phyloP scores from a whole-genome alignment of 768 basidiomycete genomes.

The Boletus bicolor region DNA sequence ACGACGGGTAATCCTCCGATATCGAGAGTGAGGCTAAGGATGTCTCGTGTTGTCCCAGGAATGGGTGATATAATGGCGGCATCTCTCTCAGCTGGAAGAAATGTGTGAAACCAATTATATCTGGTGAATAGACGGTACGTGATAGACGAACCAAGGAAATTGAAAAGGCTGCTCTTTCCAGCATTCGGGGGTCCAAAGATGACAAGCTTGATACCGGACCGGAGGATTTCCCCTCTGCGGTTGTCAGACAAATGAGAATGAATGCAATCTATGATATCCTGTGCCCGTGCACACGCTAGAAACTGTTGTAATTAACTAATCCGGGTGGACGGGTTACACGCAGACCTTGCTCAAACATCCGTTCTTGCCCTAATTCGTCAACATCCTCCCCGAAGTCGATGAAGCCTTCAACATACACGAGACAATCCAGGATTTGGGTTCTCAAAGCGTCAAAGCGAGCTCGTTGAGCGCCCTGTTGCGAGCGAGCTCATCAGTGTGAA shows the following conservation, averaged over 20 bases:
- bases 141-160: slow-evolving; percentile 63
- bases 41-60: slow-evolving; percentile 87
- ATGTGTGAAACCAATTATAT: background rate
- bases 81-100: slow-evolving; percentile 68
- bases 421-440: slow-evolving; percentile 61
- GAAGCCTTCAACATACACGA: slow-evolving; percentile 80
- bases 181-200: slow-evolving; percentile 94
- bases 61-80: slow-evolving; percentile 87
- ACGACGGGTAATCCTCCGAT: slow-evolving; percentile 83
- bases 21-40: slow-evolving; percentile 81
- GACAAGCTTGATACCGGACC: slow-evolving; percentile 76
- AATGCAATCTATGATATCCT: slow-evolving; percentile 49
- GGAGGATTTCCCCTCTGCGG: slow-evolving; percentile 77
- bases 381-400: slow-evolving; percentile 90
- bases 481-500: background rate
- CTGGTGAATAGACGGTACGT: background rate
- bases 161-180: slow-evolving; percentile 88
- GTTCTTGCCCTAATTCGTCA: slow-evolving; percentile 80
- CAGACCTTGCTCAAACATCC: slow-evolving; percentile 67
- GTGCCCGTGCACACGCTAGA: slow-evolving; percentile 53
- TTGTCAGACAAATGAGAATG: slow-evolving; percentile 60
- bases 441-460: slow-evolving; percentile 63
- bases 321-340: background rate
- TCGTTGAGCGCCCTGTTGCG: slow-evolving; percentile 58
- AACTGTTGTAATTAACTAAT: background rate